Conservation (phyloP, 257 asterid genomes). For the Henckelia pumila region DNA sequence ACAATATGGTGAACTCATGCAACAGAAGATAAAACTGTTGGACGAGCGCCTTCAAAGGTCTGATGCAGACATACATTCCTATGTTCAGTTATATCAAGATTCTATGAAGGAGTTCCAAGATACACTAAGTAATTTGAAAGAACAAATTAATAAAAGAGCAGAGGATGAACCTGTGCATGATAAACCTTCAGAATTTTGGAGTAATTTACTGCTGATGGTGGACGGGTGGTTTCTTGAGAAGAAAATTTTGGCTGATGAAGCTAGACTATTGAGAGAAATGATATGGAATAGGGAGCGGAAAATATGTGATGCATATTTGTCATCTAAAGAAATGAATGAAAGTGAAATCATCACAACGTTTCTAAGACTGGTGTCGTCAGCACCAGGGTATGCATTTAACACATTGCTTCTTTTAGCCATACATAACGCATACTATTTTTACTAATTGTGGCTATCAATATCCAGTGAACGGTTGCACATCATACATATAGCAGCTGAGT, state of each 20-base stretch:
- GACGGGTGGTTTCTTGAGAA: constrained; percentile 95
- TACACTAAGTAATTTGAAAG: constrained; percentile 57
- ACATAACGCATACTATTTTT: constrained; percentile 26
- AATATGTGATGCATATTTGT: constrained; percentile 56
- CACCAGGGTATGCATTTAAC: constrained; percentile 46
- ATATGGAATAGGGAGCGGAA: constrained; percentile 67
- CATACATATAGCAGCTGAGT: constrained; percentile 95
- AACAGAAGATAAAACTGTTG: constrained; percentile 68
- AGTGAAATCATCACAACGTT: constrained; percentile 55
- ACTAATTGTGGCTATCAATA: constrained; percentile 30
- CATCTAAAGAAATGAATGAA: constrained; percentile 70
- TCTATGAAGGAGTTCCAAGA: constrained; percentile 92
- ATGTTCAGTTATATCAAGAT: constrained; percentile 72
- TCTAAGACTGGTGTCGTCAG: constrained; percentile 50
- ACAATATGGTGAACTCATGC: constrained; percentile 70
- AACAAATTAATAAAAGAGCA: constrained; percentile 55
- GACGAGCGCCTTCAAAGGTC: constrained; percentile 83
- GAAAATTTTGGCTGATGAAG: constrained; percentile 69
- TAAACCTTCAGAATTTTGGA: constrained; percentile 81
- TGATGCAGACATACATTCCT: constrained; percentile 77
- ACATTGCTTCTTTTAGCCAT: constrained; percentile 11
- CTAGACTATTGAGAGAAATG: constrained; percentile 64
- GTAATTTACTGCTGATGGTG: constrained; percentile 71
- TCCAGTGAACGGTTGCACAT: constrained; percentile 75
- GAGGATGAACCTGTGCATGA: constrained; percentile 46